Evolutionary conservation across 768 basidiomycete species (phyloP).

Genomic region (Kwoniella dejecticola): DNA sequence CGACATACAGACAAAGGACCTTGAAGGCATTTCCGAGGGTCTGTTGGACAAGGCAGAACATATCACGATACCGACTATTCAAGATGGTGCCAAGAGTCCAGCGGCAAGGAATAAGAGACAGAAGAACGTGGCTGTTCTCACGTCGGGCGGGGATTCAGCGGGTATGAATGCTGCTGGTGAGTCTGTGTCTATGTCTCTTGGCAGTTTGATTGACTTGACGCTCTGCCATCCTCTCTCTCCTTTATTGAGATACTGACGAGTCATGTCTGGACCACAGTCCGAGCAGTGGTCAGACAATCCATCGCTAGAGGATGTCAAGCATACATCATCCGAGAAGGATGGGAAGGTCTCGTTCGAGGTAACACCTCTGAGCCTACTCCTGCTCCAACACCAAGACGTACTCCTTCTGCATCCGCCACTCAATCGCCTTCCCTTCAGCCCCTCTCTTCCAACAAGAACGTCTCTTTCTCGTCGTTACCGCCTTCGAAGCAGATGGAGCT

Average conservation of each 20-base stretch:
- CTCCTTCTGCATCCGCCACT: constrained; percentile 40
- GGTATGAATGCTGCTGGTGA: constrained; percentile 61
- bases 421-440: constrained; percentile 36
- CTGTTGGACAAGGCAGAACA: constrained; percentile 18
- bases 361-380: constrained; percentile 61
- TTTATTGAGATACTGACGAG: not conserved
- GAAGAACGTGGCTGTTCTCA: constrained; percentile 93
- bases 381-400: constrained; percentile 35
- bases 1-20: constrained; percentile 18
- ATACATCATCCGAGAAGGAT: constrained; percentile 95
- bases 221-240: not conserved
- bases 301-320: constrained; percentile 94
- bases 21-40: constrained; percentile 36
- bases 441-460: constrained; percentile 23
- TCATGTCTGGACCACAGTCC: constrained; percentile 59
- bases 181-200: constrained; percentile 15
- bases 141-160: constrained; percentile 95
- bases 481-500: constrained; percentile 48
- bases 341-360: constrained; percentile 96
- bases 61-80: constrained; percentile 6
- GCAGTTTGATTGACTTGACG: not conserved
- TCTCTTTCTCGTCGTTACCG: constrained; percentile 52
- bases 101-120: constrained; percentile 31
- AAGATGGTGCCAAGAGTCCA: not conserved
- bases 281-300: constrained; percentile 86